Conservation (phyloP, 768 basidiomycete genomes). For the Trametes cubensis region DNA sequence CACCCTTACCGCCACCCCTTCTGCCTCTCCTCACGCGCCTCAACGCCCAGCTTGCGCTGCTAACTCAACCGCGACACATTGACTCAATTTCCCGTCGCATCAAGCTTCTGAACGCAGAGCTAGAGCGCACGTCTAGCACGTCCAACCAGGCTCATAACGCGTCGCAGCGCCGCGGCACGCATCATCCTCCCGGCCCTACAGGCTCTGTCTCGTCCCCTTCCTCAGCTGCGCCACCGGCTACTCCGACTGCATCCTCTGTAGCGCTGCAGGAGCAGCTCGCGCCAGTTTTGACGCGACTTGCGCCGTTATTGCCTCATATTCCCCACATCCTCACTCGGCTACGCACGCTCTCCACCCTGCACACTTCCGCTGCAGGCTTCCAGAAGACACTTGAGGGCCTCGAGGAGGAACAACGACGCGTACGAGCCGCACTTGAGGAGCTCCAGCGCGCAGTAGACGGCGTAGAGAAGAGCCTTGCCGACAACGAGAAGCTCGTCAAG, state of each 20-base stretch:
- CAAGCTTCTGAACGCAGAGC: constrained; percentile 88
- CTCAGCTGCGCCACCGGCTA: constrained; percentile 8
- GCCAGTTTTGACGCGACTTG: constrained; percentile 69
- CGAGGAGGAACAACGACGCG: constrained; percentile 72
- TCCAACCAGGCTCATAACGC: constrained; percentile 47
- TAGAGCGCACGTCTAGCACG: constrained; percentile 71
- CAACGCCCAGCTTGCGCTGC: constrained; percentile 81
- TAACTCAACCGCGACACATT: constrained; percentile 94
- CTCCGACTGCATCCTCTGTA: constrained; percentile 28
- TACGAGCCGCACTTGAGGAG: constrained; percentile 65
- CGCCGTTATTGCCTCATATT: constrained; percentile 76
- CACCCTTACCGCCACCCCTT: constrained; percentile 78
- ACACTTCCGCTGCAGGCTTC: constrained; percentile 81
- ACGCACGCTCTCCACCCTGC: constrained; percentile 79
- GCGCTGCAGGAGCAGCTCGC: constrained; percentile 61
- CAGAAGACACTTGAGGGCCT: constrained; percentile 63
- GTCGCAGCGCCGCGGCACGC: constrained; percentile 33
- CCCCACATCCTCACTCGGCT: constrained; percentile 90
- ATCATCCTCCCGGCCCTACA: constrained; percentile 18
- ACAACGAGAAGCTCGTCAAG: constrained; percentile 70
- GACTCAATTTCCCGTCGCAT: constrained; percentile 93
- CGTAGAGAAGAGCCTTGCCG: constrained; percentile 76
- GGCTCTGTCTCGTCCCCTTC: constrained; percentile 16
- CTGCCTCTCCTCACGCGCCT: constrained; percentile 80
- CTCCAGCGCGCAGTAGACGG: constrained; percentile 66